These are phyloP conservation scores for Glycyrrhiza uralensis DNA, from an alignment of 306 rosid genomes.

Conservation along the genomic window DNA sequence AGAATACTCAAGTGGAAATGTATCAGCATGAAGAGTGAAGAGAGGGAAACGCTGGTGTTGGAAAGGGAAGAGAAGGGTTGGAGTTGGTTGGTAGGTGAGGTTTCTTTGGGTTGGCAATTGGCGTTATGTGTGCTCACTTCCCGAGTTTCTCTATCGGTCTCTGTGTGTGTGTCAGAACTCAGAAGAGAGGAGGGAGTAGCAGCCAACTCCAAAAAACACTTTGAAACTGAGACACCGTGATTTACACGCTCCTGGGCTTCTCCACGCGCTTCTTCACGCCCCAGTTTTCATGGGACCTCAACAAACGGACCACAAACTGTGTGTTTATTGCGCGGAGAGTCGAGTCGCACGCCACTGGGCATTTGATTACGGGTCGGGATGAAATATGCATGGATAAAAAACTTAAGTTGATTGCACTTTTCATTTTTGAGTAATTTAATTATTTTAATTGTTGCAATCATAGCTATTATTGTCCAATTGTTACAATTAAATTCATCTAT, in stretches of 20 bases:
- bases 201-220: not conserved
- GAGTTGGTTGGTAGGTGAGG: not conserved
- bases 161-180: not conserved
- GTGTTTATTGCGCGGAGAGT: too few relatives aligned
- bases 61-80: not conserved
- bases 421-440: too few relatives aligned
- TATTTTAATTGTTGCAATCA: too few relatives aligned
- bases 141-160: slow-evolving; percentile 43
- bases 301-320: too few relatives aligned
- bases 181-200: not conserved
- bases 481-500: too few relatives aligned
- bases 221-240: not conserved
- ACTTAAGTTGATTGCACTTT: too few relatives aligned
- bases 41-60: slow-evolving; percentile 23
- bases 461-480: too few relatives aligned
- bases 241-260: not conserved
- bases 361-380: too few relatives aligned
- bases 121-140: slow-evolving; percentile 35
- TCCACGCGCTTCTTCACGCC: slow-evolving; percentile 4
- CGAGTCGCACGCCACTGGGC: too few relatives aligned
- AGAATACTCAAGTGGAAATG: not conserved
- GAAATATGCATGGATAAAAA: too few relatives aligned
- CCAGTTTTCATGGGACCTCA: not conserved
- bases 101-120: not conserved
- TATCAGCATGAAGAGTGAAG: not conserved